Evolutionary conservation across 2,329 filamentous ascomycete genomes (phyloP), one percentile per base, ranked within the genome.

Genomic region (Phialophora chinensis): DNA sequence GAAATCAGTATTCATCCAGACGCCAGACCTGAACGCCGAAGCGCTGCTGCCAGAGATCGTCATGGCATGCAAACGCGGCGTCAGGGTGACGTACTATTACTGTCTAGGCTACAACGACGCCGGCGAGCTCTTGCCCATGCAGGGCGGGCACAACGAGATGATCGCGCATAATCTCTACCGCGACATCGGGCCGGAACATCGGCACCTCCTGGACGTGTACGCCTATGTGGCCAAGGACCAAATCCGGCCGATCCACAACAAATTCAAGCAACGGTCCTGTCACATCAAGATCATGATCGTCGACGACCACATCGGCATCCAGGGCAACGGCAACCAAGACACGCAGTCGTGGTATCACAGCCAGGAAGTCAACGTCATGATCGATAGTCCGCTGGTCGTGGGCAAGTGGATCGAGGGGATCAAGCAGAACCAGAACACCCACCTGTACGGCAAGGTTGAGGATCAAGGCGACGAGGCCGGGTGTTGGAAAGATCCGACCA

Each of bases 51-150:
- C 87, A 0, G 88, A 87, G 0, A 83, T 93, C 3, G 74, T 85
- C 0, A 83, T 83, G 2, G 90, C 91, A 0, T 84, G 88, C n/a
- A 83, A 87, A 66, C 82, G 90, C 1, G 90, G 90, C 0, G 77
- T 93, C 0, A 80, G 88, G 59, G 87, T 93, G 0, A 87, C 85
- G 0, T 89, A 87, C 74, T 93, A 91, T 69, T 82, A 92, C 1
- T 92, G 90, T 69, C 84, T 93, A 0, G 90, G 91, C 1, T 94
- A 94, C 78, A 93, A 93, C 69, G 91, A 93, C 70, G 81, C 86
- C 0, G 91, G 91, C 25, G 90, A 93, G 75, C 84, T 93, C 35
- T 85, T 94, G 0, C 91, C 91, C 0, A 85, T 87, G 66, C 90
- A 93, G 75, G 90, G 90, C 33, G 90, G 90, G 1, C 91, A 88